Conservation (phyloP, 2,329 filamentous ascomycete species). For the Colletotrichum sp. region DNA sequence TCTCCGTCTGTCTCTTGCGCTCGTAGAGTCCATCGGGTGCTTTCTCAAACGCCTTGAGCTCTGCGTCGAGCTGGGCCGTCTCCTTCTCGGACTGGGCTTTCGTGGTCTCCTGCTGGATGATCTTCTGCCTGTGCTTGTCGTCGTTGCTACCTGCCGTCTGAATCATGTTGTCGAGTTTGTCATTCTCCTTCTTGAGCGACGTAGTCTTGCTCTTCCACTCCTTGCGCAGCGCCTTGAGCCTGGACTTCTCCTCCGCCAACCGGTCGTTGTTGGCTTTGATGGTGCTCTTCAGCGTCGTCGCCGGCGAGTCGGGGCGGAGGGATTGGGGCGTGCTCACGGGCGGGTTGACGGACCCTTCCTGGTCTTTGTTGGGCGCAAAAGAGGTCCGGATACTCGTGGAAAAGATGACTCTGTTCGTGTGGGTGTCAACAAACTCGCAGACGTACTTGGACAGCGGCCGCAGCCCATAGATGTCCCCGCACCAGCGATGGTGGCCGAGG, state of each 20-base stretch:
- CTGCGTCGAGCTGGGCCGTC: slow-evolving; percentile 54
- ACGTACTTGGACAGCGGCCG: slow-evolving; percentile 78
- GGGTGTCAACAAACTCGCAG: slow-evolving; percentile 76
- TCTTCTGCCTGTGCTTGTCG: slow-evolving; percentile 77
- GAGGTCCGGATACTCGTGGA: slow-evolving; percentile 74
- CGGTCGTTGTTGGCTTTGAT: slow-evolving; percentile 75
- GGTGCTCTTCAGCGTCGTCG: slow-evolving; percentile 77
- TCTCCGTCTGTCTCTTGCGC: slow-evolving; percentile 60
- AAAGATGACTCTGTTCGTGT: slow-evolving; percentile 70
- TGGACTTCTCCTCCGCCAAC: slow-evolving; percentile 71
- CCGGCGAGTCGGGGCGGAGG: slow-evolving; percentile 76
- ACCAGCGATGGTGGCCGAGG: slow-evolving; percentile 62
- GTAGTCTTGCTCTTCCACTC: slow-evolving; percentile 76
- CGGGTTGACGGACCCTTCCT: slow-evolving; percentile 39
- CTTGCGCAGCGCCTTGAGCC: slow-evolving; percentile 73
- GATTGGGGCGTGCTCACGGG: slow-evolving; percentile 57
- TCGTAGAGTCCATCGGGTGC: slow-evolving; percentile 67
- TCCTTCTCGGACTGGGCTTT: slow-evolving; percentile 70
- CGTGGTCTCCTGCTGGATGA: slow-evolving; percentile 76
- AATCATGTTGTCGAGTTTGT: slow-evolving; percentile 69
- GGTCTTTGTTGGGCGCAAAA: slow-evolving; percentile 49
- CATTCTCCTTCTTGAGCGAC: slow-evolving; percentile 74
- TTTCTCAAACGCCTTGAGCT: slow-evolving; percentile 69
- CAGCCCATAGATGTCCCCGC: slow-evolving; percentile 72
- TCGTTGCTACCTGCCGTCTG: slow-evolving; percentile 75